Percentiles rank a stretch among this genome's conserved stretches.
phyloP scores from a whole-genome alignment of 208 protist genomes.

The Trypanosoma rangeli region DNA sequence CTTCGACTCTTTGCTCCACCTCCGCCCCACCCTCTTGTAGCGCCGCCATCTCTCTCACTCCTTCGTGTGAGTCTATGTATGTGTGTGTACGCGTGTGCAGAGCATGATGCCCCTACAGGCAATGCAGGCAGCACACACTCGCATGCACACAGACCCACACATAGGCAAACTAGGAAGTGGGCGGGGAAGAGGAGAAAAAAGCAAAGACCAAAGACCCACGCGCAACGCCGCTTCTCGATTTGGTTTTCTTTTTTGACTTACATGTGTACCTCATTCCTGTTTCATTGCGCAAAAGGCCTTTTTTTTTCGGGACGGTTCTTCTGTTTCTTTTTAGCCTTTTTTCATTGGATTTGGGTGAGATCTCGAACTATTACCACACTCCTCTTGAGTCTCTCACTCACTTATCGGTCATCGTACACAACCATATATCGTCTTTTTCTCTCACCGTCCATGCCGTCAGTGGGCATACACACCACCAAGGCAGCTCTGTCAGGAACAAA shows the following conservation, averaged over 20 bases:
- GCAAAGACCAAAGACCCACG: background rate
- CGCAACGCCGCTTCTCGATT: conserved; percentile 30
- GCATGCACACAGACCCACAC: background rate
- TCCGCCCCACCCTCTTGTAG: background rate
- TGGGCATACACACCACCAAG: conserved; percentile 53
- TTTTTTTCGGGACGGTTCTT: background rate
- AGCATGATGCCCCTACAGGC: background rate
- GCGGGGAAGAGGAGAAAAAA: background rate
- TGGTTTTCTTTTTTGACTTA: conserved; percentile 28
- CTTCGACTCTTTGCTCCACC: background rate
- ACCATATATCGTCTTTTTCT: conserved; percentile 53
- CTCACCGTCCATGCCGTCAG: conserved; percentile 26
- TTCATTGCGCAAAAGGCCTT: background rate
- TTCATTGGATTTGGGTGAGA: background rate
- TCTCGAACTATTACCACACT: background rate
- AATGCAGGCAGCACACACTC: background rate
- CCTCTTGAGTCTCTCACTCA: background rate
- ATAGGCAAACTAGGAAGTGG: background rate
- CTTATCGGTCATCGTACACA: conserved; percentile 22
- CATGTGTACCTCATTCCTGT: conserved; percentile 7
- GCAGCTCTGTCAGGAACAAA: conserved; percentile 29
- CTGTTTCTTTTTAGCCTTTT: background rate
- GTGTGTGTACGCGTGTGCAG: background rate
- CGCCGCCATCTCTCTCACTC: background rate
- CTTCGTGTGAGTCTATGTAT: background rate